Base-by-base conservation (phyloP, 352 stramenopile species). In the Phytophthora citricola region DNA sequence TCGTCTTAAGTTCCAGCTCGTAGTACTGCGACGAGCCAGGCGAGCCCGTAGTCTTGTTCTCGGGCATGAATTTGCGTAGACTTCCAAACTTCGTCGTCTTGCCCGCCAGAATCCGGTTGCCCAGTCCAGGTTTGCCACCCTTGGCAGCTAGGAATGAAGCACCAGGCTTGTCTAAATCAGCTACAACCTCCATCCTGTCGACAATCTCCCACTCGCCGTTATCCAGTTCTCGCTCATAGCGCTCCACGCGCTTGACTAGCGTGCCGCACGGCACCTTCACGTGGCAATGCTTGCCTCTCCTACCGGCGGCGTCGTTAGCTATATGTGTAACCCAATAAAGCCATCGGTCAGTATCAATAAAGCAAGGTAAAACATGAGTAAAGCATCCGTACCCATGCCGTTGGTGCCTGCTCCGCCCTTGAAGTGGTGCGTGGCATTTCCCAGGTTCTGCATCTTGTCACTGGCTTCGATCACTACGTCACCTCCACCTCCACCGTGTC, bases 1-100 rank as follows among this genome's bases (percentile, higher is more conserved):
- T 98, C 7, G 96, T 90, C 83, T 99, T 99, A 34, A 99, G 83
- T 71, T 99, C 97, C n/a, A 99, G 64, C 56, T 96, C 89, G 47
- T 99, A 89, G 86, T 98, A 99, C 69, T 97, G 80, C 53, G 95
- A 92, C 4, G 91, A 89, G 8, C 98, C 98, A 1, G 91, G 89
- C 60, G 97, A 91, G 11, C 98, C 98, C 0, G 72, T 72, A 12
- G 64, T 79, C 53, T 95, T 95, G 53, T 61, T 81, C 24, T 96
- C 89, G 9, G 83, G 79, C 87, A 96, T 96, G 70, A 89, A 73
- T 68, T 95, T 94, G 66, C 85, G 85, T 17, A 96, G 68, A 0
- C 85, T 83, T 2, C 89, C 87, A 64, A 90, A 95, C 24, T 72
- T 92, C 12, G 87, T 96, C 4, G 79, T 91, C 63, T 92, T 96